Evolutionary conservation across 768 basidiomycete genomes (phyloP).

Genomic region (Phanerodontia chrysosporium): DNA sequence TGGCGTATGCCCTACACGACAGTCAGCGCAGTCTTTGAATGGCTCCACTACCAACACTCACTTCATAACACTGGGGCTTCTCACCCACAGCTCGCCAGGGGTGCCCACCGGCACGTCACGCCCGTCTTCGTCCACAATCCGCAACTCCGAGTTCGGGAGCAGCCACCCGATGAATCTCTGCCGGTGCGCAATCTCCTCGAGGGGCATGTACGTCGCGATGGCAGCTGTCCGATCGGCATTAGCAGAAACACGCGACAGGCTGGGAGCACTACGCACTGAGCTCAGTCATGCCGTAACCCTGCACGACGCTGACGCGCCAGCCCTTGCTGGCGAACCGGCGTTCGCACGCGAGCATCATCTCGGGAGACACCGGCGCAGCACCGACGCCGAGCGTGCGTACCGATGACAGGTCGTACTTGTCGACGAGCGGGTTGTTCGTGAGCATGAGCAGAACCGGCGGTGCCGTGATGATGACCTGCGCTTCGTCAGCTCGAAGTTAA

Average conservation of each 20-base stretch:
- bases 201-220: constrained; percentile 51
- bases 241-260: constrained; percentile 27
- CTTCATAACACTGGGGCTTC: constrained; percentile 79
- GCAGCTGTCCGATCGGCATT: not conserved
- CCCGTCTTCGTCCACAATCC: constrained; percentile 61
- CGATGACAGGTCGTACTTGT: constrained; percentile 61
- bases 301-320: constrained; percentile 37
- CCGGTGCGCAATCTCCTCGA: constrained; percentile 38
- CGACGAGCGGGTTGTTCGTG: constrained; percentile 49
- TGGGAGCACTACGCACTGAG: constrained; percentile 38
- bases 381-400: constrained; percentile 48
- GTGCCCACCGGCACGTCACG: constrained; percentile 48
- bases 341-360: constrained; percentile 48
- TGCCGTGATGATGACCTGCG: constrained; percentile 38
- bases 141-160: constrained; percentile 70
- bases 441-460: constrained; percentile 80
- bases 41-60: not conserved
- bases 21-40: too few relatives aligned
- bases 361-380: constrained; percentile 73
- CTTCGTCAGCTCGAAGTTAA: not conserved
- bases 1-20: constrained; percentile 14
- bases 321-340: constrained; percentile 37
- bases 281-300: constrained; percentile 80
- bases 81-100: constrained; percentile 77
- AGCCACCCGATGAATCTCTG: constrained; percentile 65